Evolutionary conservation across 495 filamentous ascomycete species (phyloP).

Genomic region (Hyaloscypha finlandica): DNA sequence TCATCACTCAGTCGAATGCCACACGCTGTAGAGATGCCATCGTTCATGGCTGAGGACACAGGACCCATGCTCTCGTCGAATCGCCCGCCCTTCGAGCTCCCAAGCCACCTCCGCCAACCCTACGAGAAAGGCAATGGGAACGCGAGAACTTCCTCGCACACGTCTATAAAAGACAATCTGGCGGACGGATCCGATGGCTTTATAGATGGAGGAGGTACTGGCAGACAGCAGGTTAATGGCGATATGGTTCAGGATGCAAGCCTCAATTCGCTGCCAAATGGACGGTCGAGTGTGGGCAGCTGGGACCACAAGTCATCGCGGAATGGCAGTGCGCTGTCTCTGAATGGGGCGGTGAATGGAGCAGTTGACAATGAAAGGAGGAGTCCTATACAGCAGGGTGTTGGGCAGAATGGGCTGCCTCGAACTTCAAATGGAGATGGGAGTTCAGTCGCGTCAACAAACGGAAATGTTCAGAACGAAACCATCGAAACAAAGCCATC

Average conservation of each 20-base stretch:
- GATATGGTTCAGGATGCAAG: conserved; percentile 37
- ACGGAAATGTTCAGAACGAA: conserved; percentile 26
- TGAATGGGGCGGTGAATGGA: conserved; percentile 46
- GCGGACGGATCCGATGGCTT: conserved; percentile 27
- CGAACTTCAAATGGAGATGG: conserved; percentile 28
- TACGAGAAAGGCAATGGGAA: conserved; percentile 38
- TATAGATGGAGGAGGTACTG: conserved; percentile 21
- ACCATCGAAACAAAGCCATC: conserved; percentile 38
- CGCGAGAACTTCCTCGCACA: conserved; percentile 22
- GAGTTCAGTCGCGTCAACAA: conserved; percentile 24
- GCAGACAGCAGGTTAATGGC: conserved; percentile 39
- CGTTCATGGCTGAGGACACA: conserved; percentile 55
- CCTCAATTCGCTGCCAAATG: conserved; percentile 40
- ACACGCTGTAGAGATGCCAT: conserved; percentile 54
- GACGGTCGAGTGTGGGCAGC: conserved; percentile 39
- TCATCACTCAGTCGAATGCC: conserved; percentile 29
- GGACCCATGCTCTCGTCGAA: conserved; percentile 38
- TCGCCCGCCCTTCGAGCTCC: conserved; percentile 39
- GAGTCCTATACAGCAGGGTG: conserved; percentile 21
- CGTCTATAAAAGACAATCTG: conserved; percentile 35
- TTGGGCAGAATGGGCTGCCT: conserved; percentile 33
- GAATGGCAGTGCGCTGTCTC: conserved; percentile 54
- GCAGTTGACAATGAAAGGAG: conserved; percentile 43
- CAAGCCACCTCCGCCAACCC: conserved; percentile 39
- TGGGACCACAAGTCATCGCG: conserved; percentile 51